Base-by-base conservation (phyloP, 345 rosid species). In the Bruguiera parviflora region DNA sequence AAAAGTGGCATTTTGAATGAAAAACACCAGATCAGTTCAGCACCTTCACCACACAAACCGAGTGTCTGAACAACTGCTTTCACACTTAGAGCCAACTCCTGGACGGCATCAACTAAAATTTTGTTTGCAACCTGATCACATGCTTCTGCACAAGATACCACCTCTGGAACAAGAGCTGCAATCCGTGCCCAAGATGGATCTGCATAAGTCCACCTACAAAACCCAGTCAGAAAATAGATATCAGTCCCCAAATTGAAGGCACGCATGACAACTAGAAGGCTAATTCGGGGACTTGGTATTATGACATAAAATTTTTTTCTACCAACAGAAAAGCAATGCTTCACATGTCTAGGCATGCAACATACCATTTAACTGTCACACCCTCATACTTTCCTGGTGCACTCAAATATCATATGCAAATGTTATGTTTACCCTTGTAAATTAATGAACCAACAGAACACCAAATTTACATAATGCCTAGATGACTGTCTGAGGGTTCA, bases 121-220 rank as follows among this genome's bases (percentile, higher is more conserved):
- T 73, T 79, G 70, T 79, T 82, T 21, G 94, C 91, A 31, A 89
- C 91, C 64, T 78, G 78, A 79, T 86, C 94, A 58, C 88, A 83
- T 33, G 85, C 85, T 76, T 86, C 94, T 22, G 94, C 94, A 76
- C 94, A 89, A 33, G 82, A 76, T 57, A 89, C 89, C 21, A 89
- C 89, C 31, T 73, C 79, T 20, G 91, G 94, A 69, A 89, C 91
- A 69, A 89, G 90, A 24, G 89, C 89, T 16, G 91, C 88, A 64
- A 88, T 83, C 49, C 91, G 85, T 62, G 94, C 94, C 91, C 94
- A 88, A 33, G 91, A 88, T 67, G 89, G 88, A 80, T 88, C 91
- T 60, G 81, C 84, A 55, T 86, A 88, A 6, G 94, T 85, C 94
- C 93, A 88, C 84, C 93, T 88, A 75, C 53, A 27, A 64, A 7